Percentiles rank a stretch among this genome's conserved stretches.
These are phyloP conservation scores for Chaetomium olivaceum DNA, from an alignment of 2,329 filamentous ascomycete species.

Conservation along the genomic window DNA sequence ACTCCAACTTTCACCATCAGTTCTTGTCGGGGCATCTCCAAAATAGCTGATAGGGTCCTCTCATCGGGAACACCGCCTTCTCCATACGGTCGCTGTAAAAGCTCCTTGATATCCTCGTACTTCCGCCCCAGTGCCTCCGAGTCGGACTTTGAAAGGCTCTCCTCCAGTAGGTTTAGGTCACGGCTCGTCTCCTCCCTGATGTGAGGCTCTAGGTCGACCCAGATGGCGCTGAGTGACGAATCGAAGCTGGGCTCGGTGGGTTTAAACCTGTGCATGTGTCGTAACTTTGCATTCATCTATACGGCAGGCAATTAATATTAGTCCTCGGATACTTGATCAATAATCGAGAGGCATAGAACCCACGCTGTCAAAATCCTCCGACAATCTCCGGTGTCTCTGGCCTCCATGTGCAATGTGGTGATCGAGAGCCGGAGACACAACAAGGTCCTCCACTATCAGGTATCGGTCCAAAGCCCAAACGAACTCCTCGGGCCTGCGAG, in stretches of 20 bases:
- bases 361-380: slow-evolving; percentile 32
- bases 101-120: slow-evolving; percentile 31
- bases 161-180: slow-evolving; percentile 29
- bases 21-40: slow-evolving; percentile 30
- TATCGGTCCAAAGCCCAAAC: slow-evolving; percentile 32
- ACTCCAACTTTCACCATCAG: slow-evolving; percentile 30
- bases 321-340: not conserved
- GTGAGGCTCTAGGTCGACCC: slow-evolving; percentile 34
- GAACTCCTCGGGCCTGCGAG: slow-evolving; percentile 29
- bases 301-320: not conserved
- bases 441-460: slow-evolving; percentile 32
- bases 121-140: slow-evolving; percentile 28
- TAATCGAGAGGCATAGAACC: not conserved
- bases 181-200: slow-evolving; percentile 28
- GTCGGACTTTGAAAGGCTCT: slow-evolving; percentile 25
- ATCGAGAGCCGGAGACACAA: slow-evolving; percentile 31
- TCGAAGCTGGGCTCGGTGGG: slow-evolving; percentile 30
- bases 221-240: slow-evolving; percentile 29
- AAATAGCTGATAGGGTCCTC: slow-evolving; percentile 25
- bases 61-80: slow-evolving; percentile 27
- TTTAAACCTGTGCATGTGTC: slow-evolving; percentile 29
- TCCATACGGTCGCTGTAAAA: slow-evolving; percentile 32
- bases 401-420: slow-evolving; percentile 26
- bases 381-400: slow-evolving; percentile 27
- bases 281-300: slow-evolving; percentile 31